These are phyloP conservation scores for Oryza australiensis DNA, from an alignment of 176 grass and related monocot species.

Conservation along the genomic window DNA sequence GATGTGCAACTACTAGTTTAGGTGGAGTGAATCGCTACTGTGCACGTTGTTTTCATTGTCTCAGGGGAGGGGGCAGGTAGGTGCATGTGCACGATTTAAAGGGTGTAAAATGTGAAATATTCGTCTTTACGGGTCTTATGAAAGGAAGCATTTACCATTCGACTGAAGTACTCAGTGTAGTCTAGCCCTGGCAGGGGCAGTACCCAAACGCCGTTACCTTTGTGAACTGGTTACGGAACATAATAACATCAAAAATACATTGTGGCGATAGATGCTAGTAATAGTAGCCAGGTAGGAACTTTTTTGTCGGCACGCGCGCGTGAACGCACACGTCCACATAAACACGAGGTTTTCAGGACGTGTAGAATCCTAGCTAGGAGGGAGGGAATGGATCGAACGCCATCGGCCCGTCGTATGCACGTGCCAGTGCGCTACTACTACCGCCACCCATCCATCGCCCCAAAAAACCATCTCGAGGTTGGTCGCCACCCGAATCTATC, in stretches of 20 bases:
- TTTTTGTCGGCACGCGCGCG: not conserved
- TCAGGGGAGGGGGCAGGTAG: no score
- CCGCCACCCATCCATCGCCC: not conserved
- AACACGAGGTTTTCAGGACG: not conserved
- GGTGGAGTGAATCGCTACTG: not conserved
- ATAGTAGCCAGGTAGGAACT: not conserved
- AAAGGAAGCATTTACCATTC: not conserved
- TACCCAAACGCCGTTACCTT: no score
- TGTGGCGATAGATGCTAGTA: not conserved
- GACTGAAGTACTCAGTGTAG: not conserved
- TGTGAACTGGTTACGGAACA: no score
- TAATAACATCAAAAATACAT: no score
- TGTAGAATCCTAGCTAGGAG: constrained; percentile 6
- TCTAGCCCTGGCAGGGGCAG: no score
- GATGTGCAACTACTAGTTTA: not conserved
- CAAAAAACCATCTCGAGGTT: not conserved
- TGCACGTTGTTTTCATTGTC: not conserved
- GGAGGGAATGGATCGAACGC: not conserved
- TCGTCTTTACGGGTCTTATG: no score
- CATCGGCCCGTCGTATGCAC: not conserved
- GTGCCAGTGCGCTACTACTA: not conserved
- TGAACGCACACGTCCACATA: not conserved
- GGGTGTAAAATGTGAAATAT: no score
- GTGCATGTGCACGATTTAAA: not conserved
- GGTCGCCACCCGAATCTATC: not conserved